Conservation (phyloP, 805 yeast genomes). For the Metschnikowia reukaufii region DNA sequence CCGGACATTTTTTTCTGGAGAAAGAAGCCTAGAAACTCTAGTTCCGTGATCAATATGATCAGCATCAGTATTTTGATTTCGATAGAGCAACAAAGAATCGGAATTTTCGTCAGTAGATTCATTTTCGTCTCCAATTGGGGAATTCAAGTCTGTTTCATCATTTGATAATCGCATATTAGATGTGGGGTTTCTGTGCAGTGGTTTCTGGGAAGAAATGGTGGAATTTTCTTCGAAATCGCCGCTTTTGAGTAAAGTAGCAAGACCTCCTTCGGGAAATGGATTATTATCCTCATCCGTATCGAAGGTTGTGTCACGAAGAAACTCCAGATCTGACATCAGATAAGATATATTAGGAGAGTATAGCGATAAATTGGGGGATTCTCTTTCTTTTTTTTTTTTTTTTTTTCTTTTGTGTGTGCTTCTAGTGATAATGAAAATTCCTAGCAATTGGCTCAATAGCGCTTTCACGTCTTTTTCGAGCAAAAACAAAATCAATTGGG, state of each 20-base stretch:
- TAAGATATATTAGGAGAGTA: not conserved
- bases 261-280: slow-evolving; percentile 33
- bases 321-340: slow-evolving; percentile 5
- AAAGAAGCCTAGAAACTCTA: slow-evolving; percentile 36
- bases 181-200: not conserved
- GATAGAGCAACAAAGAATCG: slow-evolving; percentile 34
- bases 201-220: not conserved
- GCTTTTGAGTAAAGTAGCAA: slow-evolving; percentile 26
- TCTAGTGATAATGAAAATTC: too few species aligned
- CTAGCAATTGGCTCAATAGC: too few species aligned
- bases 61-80: slow-evolving; percentile 23
- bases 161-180: not conserved
- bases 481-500: too few species aligned
- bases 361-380: not conserved
- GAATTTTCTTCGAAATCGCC: not conserved
- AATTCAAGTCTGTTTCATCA: not conserved
- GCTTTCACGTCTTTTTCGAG: too few species aligned
- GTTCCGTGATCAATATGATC: slow-evolving; percentile 36
- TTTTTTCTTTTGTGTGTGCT: not conserved
- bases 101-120: slow-evolving; percentile 20
- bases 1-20: slow-evolving; percentile 28
- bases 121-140: slow-evolving; percentile 3
- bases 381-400: not conserved
- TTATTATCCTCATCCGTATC: slow-evolving; percentile 39
- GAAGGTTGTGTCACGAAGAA: slow-evolving; percentile 13